Evolutionary conservation across 176 grass and related monocot species (phyloP), one percentile per base, ranked within the genome.

Genomic region (Coix lacrymajobi): DNA sequence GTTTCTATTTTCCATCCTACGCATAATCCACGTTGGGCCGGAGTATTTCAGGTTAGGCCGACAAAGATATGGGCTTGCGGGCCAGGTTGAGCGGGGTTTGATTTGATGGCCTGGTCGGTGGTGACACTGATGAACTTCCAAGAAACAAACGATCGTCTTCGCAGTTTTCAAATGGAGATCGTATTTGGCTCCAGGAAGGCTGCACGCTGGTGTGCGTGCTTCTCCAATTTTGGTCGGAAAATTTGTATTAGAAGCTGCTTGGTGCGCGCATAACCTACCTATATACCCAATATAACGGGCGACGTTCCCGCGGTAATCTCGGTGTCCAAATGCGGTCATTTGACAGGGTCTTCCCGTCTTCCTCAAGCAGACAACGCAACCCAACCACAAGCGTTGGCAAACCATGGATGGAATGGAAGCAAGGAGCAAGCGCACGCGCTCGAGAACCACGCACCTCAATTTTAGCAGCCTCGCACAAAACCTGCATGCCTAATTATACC

Each of bases 401-500:
- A 38, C 78, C 83, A 82, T 58, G 33, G 16, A 30, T 32, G 70
- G 75, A 26, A 19, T 25, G 48, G 49, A 52, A 52, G 48, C 48
- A 51, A 26, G 7, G 54, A 58, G 54, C 54, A 25, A 40, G 8
- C 63, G 8, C 77, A 70, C 52, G 51, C 62, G 8, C 36, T 17
- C 11, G 52, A 38, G 80, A 69, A 36, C 30, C 60, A 14, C 6
- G 54, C 44, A 73, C 88, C 65, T 72, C 68, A 48, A 85, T 30
- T 90, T 60, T 81, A 88, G 86, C 82, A 51, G 77, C 75, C 43
- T 71, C 41, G 52, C 75, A 69, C 71, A 73, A 77, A 87, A 52
- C 12, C 28, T 78, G 88, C 75, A 71, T 78, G 77, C 69, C 84
- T 87, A 93, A 88, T 91, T 89, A 84, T 82, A 79, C 88, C 88